Evolutionary conservation across 1,284 basidiomycete genomes (phyloP).

Genomic region (Afroboletus lepidellus): DNA sequence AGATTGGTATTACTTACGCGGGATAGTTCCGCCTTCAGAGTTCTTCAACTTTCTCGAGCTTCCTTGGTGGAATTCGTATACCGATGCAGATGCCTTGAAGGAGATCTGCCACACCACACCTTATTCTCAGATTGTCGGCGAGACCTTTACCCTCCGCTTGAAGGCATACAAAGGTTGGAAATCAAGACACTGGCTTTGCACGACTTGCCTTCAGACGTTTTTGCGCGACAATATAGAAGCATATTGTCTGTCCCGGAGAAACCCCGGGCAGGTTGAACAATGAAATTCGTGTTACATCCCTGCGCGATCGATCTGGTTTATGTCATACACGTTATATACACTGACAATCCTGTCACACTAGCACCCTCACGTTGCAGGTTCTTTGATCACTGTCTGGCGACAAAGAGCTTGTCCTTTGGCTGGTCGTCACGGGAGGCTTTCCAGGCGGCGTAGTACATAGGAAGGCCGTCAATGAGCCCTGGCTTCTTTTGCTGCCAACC

Average conservation of each 20-base stretch:
- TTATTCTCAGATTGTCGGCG: conserved; percentile 10
- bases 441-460: too few species aligned
- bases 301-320: too few species aligned
- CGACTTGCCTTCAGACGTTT: conserved; percentile 9
- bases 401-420: conserved; percentile 2
- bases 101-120: conserved; percentile 9
- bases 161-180: conserved; percentile 7
- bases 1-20: conserved; percentile 23
- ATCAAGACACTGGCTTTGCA: conserved; percentile 16
- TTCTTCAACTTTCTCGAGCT: conserved; percentile 12
- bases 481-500: too few species aligned
- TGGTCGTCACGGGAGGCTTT: conserved; percentile 11
- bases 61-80: conserved; percentile 16
- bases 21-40: conserved; percentile 12
- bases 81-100: conserved; percentile 1
- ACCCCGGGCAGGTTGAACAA: background rate
- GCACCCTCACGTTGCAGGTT: too few species aligned
- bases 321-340: too few species aligned
- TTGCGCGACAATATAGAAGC: conserved; percentile 14
- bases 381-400: too few species aligned
- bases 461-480: conserved; percentile 22
- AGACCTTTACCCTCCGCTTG: conserved; percentile 6
- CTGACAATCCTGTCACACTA: too few species aligned
- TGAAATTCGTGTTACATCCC: background rate
- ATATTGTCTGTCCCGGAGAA: background rate